phyloP scores from a whole-genome alignment of 805 yeast species.

The Suhomyces sp. region DNA sequence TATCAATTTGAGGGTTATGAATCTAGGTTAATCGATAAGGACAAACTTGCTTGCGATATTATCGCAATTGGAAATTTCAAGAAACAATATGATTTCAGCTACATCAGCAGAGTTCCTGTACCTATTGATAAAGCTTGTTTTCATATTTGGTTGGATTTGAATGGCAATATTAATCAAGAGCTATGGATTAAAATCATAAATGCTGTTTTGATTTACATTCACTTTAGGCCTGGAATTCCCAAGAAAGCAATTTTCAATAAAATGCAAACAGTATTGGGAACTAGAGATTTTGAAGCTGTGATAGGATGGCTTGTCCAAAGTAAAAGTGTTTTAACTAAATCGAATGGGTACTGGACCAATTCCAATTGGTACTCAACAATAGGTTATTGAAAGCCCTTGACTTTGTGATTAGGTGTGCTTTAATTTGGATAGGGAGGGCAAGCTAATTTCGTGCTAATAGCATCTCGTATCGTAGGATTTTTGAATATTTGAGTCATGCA shows the following conservation, averaged over 20 bases:
- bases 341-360: conserved; percentile 44
- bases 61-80: conserved; percentile 30
- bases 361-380: conserved; percentile 47
- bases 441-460: too few relatives aligned
- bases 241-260: conserved; percentile 20
- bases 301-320: conserved; percentile 43
- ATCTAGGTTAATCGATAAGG: conserved; percentile 71
- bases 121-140: conserved; percentile 65
- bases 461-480: too few relatives aligned
- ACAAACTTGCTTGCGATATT: conserved; percentile 64
- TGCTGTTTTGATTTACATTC: conserved; percentile 38
- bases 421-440: too few relatives aligned
- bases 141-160: conserved; percentile 68
- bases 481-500: too few relatives aligned
- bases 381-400: conserved; percentile 27
- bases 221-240: conserved; percentile 39
- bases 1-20: conserved; percentile 63
- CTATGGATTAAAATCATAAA: conserved; percentile 62
- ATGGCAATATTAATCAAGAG: conserved; percentile 55
- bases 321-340: conserved; percentile 32
- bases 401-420: too few relatives aligned
- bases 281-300: conserved; percentile 27
- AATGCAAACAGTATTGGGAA: conserved; percentile 29
- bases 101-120: conserved; percentile 35
- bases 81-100: not conserved